These are phyloP conservation scores for Solioccasus polychromus DNA, from an alignment of 768 basidiomycete genomes.

Conservation along the genomic window DNA sequence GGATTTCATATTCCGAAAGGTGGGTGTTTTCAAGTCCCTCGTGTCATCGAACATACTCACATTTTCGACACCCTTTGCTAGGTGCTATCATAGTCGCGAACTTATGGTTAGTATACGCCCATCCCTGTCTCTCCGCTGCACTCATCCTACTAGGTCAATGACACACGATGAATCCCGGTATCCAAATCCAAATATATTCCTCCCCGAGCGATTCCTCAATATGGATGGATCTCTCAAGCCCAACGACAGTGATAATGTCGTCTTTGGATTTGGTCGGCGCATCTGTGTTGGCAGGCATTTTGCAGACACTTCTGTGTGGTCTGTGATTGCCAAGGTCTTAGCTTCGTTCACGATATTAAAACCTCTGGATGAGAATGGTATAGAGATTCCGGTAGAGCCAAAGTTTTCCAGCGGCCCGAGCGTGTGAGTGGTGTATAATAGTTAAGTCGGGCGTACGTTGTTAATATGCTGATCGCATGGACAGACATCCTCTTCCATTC, in stretches of 20 bases:
- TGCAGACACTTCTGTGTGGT: slow-evolving; percentile 17
- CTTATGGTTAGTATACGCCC: slow-evolving; percentile 5
- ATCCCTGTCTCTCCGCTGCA: neutral
- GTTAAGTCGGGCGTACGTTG: too few relatives aligned
- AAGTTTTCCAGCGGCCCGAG: neutral
- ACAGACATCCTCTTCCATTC: slow-evolving; percentile 1
- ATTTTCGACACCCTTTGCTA: neutral
- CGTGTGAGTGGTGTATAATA: neutral
- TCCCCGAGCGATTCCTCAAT: slow-evolving; percentile 38
- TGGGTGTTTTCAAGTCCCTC: neutral
- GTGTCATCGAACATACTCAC: accelerated
- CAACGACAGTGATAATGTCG: slow-evolving; percentile 2
- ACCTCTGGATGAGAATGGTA: slow-evolving; percentile 7
- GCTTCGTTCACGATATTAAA: slow-evolving; percentile 12
- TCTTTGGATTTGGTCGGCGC: slow-evolving; percentile 26
- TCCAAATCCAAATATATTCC: slow-evolving; percentile 34
- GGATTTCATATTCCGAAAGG: slow-evolving; percentile 49
- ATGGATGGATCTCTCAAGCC: slow-evolving; percentile 13
- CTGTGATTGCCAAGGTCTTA: slow-evolving; percentile 5
- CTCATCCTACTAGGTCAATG: slow-evolving; percentile 11
- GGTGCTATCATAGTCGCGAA: slow-evolving; percentile 10
- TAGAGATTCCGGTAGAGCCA: slow-evolving; percentile 6
- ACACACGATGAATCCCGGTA: slow-evolving; percentile 27
- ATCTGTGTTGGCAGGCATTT: slow-evolving; percentile 20
- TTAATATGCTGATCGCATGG: too few relatives aligned